A percentile compares a stretch with the other conserved stretches of the same genome.
phyloP scores from a whole-genome alignment of 805 yeast species.

The Kuraishia ogatae region DNA sequence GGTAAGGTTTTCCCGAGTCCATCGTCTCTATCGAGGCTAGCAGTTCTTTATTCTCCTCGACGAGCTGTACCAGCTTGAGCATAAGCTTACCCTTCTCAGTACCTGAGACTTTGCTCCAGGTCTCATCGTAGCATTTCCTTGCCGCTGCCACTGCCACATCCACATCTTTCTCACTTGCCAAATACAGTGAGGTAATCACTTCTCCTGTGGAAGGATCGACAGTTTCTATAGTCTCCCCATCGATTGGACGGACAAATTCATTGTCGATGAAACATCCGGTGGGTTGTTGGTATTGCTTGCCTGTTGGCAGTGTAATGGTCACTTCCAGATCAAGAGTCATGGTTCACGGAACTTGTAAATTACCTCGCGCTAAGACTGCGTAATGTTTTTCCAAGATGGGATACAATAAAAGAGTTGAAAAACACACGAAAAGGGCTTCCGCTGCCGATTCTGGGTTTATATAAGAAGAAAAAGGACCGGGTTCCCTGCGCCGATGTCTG shows the following conservation, averaged over 20 bases:
- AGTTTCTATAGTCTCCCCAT: constrained; percentile 30
- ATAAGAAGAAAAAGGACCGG: neutral
- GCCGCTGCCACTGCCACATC: constrained; percentile 45
- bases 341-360: too few relatives aligned
- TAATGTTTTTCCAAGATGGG: too few relatives aligned
- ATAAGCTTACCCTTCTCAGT: constrained; percentile 31
- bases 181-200: constrained; percentile 35
- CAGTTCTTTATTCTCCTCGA: constrained; percentile 38
- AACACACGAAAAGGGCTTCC: neutral
- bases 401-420: too few relatives aligned
- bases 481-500: too few relatives aligned
- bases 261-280: constrained; percentile 56
- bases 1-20: constrained; percentile 48
- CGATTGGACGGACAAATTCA: constrained; percentile 32
- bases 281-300: constrained; percentile 43
- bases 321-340: neutral
- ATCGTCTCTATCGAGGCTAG: constrained; percentile 38
- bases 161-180: constrained; percentile 37
- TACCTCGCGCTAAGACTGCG: too few relatives aligned
- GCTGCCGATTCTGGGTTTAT: neutral
- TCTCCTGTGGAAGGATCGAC: constrained; percentile 43
- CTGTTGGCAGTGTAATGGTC: constrained; percentile 29
- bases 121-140: constrained; percentile 30
- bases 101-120: constrained; percentile 39
- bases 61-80: constrained; percentile 39